Conservation (phyloP, 371 early-diverging fungal genomes). For the Mucor ambiguus region DNA sequence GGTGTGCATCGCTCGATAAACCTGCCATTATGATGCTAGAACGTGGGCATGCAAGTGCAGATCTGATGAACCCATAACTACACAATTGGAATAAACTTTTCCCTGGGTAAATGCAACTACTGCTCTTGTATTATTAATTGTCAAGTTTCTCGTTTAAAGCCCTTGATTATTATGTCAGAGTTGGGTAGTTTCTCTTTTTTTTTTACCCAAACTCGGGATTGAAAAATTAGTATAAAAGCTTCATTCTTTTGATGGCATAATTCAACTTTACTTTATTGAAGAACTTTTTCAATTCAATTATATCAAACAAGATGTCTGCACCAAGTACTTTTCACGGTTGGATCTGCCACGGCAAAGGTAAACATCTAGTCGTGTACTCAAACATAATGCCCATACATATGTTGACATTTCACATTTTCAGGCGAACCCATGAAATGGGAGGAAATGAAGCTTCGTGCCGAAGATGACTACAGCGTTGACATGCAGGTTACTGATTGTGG, state of each 20-base stretch:
- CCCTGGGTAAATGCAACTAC: background rate
- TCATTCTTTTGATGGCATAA: too few species aligned
- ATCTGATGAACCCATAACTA: background rate
- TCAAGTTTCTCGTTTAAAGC: background rate
- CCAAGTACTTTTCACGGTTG: constrained; percentile 27
- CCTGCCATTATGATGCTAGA: too few species aligned
- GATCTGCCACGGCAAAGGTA: constrained; percentile 25
- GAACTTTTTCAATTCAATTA: background rate
- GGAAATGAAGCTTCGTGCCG: constrained; percentile 36
- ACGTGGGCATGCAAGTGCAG: too few species aligned
- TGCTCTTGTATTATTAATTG: background rate
- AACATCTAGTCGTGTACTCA: background rate
- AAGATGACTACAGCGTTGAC: constrained; percentile 53
- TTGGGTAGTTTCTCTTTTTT: background rate
- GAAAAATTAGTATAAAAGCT: background rate
- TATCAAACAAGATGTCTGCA: constrained; percentile 12
- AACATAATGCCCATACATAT: background rate
- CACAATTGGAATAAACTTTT: background rate
- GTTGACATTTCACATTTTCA: background rate
- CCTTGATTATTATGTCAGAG: background rate
- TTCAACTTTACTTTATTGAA: too few species aligned
- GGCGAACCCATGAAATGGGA: constrained; percentile 14
- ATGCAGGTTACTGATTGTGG: constrained; percentile 56
- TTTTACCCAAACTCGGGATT: background rate
- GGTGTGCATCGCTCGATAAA: too few species aligned